Conservation (phyloP, 2,329 filamentous ascomycete species). For the Aspergillus sp. region DNA sequence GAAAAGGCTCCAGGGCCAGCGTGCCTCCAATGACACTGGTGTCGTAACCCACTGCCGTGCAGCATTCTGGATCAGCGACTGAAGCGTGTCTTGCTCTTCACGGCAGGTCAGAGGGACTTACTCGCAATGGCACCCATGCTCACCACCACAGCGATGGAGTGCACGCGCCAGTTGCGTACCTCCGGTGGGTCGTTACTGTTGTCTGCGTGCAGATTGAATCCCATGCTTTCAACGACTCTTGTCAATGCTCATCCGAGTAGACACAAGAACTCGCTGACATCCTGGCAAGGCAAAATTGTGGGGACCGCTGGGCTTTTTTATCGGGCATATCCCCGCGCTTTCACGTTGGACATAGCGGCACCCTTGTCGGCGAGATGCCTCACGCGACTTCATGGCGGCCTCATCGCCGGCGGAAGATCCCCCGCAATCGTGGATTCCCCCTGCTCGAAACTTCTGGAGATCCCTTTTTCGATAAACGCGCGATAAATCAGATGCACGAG, state of each 20-base stretch:
- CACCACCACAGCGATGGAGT: conserved; percentile 7
- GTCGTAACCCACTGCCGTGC: conserved; percentile 9
- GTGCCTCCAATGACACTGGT: conserved; percentile 11
- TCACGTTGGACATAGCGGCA: background rate
- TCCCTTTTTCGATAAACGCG: background rate
- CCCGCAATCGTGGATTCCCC: background rate
- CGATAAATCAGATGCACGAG: background rate
- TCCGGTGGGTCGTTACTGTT: conserved; percentile 12
- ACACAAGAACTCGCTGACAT: background rate
- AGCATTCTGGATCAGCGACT: too few species aligned
- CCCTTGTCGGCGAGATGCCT: background rate
- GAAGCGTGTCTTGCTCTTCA: background rate
- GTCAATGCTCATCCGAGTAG: background rate
- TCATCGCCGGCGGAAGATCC: background rate
- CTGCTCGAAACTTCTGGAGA: background rate
- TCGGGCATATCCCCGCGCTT: background rate
- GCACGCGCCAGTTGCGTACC: conserved; percentile 11
- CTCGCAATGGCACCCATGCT: conserved; percentile 11
- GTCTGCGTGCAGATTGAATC: conserved; percentile 11
- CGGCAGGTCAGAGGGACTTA: background rate
- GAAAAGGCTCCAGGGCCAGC: conserved; percentile 8
- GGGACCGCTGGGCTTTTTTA: conserved; percentile 1
- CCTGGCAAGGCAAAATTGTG: background rate
- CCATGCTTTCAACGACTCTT: conserved; percentile 9
- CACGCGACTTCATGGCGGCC: background rate